Evolutionary conservation across 495 filamentous ascomycete genomes (phyloP).

Genomic region (Podospora pseudocomata): DNA sequence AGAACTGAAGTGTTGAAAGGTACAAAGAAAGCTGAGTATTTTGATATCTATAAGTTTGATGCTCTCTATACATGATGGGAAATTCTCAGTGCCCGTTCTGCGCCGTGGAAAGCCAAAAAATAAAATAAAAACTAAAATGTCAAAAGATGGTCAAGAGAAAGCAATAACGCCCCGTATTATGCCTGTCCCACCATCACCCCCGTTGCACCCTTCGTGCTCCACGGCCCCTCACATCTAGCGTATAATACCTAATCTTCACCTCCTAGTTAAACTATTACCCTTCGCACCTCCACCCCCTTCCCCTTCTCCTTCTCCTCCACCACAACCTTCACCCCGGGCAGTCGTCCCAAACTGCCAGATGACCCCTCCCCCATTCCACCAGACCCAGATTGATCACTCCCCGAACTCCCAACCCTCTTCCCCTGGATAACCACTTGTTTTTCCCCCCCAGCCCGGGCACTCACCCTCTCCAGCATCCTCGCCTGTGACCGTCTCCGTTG

Average conservation of each 20-base stretch:
- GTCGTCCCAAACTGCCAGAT: neutral
- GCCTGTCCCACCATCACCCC: too few species aligned
- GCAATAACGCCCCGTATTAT: too few species aligned
- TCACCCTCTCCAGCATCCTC: neutral
- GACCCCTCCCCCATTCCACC: neutral
- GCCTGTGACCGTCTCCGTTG: neutral
- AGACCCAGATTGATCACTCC: neutral
- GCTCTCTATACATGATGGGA: too few species aligned
- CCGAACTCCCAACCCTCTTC: neutral
- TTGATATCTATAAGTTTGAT: too few species aligned
- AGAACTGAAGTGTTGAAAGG: neutral
- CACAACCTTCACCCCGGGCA: neutral
- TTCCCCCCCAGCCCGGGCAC: neutral
- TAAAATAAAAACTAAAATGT: too few species aligned
- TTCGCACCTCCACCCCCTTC: neutral
- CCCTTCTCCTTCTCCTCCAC: neutral
- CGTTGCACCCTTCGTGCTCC: too few species aligned
- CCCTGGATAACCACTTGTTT: neutral
- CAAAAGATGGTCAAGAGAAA: too few species aligned
- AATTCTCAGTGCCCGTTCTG: too few species aligned
- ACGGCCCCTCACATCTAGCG: too few species aligned
- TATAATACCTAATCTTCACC: neutral
- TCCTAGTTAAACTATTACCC: neutral
- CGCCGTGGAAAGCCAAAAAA: too few species aligned
- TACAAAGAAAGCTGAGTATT: too few species aligned